phyloP scores from a whole-genome alignment of 225 moss, liverwort and hornwort genomes.

The Ulota crispa region DNA sequence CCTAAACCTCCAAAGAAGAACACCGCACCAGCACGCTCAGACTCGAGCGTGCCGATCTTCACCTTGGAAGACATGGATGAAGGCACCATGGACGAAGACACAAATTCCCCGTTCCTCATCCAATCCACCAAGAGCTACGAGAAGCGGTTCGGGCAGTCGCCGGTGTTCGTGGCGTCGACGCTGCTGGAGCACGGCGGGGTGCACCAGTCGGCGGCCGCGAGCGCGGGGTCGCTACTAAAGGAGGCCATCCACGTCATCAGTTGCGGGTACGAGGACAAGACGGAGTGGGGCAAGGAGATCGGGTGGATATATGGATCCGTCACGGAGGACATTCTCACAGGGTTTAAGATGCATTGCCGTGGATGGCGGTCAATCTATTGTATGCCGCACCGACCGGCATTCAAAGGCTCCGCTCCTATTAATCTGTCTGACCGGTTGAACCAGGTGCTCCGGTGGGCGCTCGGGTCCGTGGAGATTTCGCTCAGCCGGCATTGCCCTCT shows the following conservation, averaged over 20 bases:
- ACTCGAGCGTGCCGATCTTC: constrained; percentile 84
- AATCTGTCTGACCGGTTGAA: constrained; percentile 88
- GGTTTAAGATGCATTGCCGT: constrained; percentile 95
- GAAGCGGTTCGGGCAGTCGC: constrained; percentile 89
- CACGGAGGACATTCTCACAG: constrained; percentile 91
- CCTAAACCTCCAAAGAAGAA: constrained; percentile 46
- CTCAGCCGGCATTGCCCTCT: constrained; percentile 87
- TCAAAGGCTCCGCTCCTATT: constrained; percentile 93
- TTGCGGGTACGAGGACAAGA: constrained; percentile 92
- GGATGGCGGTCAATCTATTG: constrained; percentile 97
- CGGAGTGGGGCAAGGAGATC: constrained; percentile 97
- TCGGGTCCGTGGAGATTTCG: constrained; percentile 81
- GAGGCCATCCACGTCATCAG: constrained; percentile 96
- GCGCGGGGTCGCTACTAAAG: constrained; percentile 77
- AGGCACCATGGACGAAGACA: constrained; percentile 59
- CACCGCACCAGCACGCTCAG: constrained; percentile 57
- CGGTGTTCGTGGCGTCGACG: constrained; percentile 85
- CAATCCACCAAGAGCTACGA: constrained; percentile 73
- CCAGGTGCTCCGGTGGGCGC: constrained; percentile 90
- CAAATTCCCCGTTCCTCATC: constrained; percentile 48
- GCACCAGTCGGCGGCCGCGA: constrained; percentile 60
- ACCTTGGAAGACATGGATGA: constrained; percentile 78
- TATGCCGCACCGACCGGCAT: constrained; percentile 79
- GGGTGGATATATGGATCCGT: constrained; percentile 98
- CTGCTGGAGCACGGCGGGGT: constrained; percentile 83